phyloP scores from a whole-genome alignment of 352 stramenopile genomes.

The Phytophthora pistaciae region DNA sequence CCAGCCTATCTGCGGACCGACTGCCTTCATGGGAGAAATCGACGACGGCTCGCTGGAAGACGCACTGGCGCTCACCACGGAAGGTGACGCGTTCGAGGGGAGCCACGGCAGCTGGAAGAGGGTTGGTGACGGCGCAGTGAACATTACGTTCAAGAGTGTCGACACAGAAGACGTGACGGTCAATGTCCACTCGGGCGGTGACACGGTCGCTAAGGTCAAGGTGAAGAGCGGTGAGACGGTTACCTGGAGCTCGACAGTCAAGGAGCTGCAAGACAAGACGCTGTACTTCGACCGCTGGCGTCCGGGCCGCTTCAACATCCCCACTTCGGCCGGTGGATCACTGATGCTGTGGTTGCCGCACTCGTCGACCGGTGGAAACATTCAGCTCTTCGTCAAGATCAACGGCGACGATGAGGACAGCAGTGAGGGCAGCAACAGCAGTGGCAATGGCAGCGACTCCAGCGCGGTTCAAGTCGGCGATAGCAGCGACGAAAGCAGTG shows the following conservation, averaged over 20 bases:
- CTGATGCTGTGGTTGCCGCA: constrained; percentile 53
- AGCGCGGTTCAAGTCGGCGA: background rate
- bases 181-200: constrained; percentile 50
- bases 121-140: constrained; percentile 40
- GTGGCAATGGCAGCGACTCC: constrained; percentile 3
- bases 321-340: constrained; percentile 45
- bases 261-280: constrained; percentile 53
- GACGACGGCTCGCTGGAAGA: constrained; percentile 47
- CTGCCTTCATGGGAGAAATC: constrained; percentile 54
- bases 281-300: constrained; percentile 64
- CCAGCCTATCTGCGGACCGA: constrained; percentile 63
- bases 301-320: constrained; percentile 40
- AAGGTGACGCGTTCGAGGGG: constrained; percentile 47
- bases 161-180: constrained; percentile 53
- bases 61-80: constrained; percentile 47
- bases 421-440: constrained; percentile 6
- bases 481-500: background rate
- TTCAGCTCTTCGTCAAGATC: constrained; percentile 46
- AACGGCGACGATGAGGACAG: constrained; percentile 29
- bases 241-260: constrained; percentile 46
- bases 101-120: constrained; percentile 51
- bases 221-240: constrained; percentile 47
- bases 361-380: constrained; percentile 33
- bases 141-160: constrained; percentile 45
- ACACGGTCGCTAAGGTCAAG: constrained; percentile 39